Evolutionary conservation across 2,329 filamentous ascomycete genomes (phyloP), one percentile per base, ranked within the genome.

Genomic region (Neodidymelliopsis sp.): DNA sequence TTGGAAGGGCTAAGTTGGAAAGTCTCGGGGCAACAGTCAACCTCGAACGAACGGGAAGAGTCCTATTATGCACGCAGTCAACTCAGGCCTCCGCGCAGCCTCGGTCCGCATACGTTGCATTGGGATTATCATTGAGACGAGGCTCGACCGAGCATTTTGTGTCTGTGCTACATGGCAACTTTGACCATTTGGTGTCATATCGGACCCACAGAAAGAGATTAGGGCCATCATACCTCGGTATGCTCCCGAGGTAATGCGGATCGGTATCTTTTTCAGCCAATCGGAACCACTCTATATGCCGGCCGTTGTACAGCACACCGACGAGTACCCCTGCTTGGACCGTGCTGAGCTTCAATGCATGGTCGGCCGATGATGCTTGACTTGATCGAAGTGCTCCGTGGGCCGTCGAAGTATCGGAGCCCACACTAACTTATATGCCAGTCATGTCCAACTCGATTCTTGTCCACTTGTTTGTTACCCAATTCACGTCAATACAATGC

Each of bases 401-500:
- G 39, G 29, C 23, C 24, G 30, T 41, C 33, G 31, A 45, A 12
- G 23, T 40, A 22, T 23, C 29, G 30, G 12, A 37, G 28, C 29
- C 27, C 40, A 40, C 27, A 6, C 29, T 35, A 30, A 41, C 35
- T 40, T 50, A 50, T 50, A 51, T 45, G 48, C 20, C 36, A 51
- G 41, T 28, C 31, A 5, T 23, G 30, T 54, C 41, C 46, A 30
- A 34, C 38, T 36, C 23, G 8, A 13, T 42, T 43, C 29, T 24
- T 16, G 28, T 10, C 30, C 24, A 46, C 49, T 44, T 36, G 31
- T 29, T 33, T 31, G 30, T 41, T 23, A 30, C 41, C 13, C 30
- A 48, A 19, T 35, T 24, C 39, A 44, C 23, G 38, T 38, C 24
- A 37, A 39, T 15, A 48, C 22, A 30, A 61, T 61, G 58, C 20